Evolutionary conservation across 192 early-diverging fungal species (phyloP).

Genomic region (Phycomyces nitens): DNA sequence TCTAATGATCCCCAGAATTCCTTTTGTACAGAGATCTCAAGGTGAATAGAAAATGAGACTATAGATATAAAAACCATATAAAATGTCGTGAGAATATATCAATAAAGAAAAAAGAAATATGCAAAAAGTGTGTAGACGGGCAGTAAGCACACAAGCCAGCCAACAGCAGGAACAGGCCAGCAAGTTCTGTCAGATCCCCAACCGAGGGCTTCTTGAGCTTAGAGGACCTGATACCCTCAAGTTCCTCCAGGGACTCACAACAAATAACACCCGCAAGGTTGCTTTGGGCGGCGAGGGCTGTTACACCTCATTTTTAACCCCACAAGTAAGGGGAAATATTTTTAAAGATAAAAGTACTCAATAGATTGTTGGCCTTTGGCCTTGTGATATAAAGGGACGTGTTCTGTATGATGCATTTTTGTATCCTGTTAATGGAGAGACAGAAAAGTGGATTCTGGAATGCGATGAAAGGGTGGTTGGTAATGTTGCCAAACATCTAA

Average conservation of each 20-base stretch:
- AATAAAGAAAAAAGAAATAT: too few relatives aligned
- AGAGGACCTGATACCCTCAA: slow-evolving; percentile 69
- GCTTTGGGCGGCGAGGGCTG: slow-evolving; percentile 72
- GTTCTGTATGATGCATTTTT: slow-evolving; percentile 88
- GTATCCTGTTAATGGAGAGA: slow-evolving; percentile 63
- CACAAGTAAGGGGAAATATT: slow-evolving; percentile 63
- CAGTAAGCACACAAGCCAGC: not conserved
- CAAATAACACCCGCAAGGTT: slow-evolving; percentile 78
- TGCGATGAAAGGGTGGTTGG: slow-evolving; percentile 55
- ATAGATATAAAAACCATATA: too few relatives aligned
- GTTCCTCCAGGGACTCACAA: slow-evolving; percentile 90
- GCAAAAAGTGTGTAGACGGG: not conserved
- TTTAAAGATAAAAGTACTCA: too few relatives aligned
- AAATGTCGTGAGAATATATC: too few relatives aligned
- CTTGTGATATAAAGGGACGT: slow-evolving; percentile 59
- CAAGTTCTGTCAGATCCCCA: slow-evolving; percentile 48
- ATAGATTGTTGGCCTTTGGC: too few relatives aligned
- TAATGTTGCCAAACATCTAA: slow-evolving; percentile 61
- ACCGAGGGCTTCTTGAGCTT: slow-evolving; percentile 62
- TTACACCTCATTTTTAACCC: slow-evolving; percentile 75
- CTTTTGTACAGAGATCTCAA: not conserved
- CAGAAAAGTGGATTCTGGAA: slow-evolving; percentile 70
- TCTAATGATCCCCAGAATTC: not conserved
- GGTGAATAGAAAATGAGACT: too few relatives aligned
- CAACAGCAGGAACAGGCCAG: slow-evolving; percentile 8